Base-by-base conservation (phyloP, 345 rosid genomes). In the Eucalyptus microcorys region DNA sequence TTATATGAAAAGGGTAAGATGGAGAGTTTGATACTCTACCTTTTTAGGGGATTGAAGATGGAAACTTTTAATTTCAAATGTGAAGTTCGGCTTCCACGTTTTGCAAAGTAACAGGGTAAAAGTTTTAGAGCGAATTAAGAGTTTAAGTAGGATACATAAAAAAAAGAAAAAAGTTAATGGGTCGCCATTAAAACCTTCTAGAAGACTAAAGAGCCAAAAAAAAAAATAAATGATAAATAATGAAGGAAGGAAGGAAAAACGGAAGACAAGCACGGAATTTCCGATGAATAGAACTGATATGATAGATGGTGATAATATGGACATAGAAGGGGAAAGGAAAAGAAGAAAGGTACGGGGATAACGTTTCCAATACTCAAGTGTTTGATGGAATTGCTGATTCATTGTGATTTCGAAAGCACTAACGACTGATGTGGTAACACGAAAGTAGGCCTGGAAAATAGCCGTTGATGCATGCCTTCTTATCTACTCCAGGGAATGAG, bases 1-100 rank as follows among this genome's bases (percentile, higher is more conserved):
- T 52, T 52, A 52, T 1, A 2, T 7, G 26, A 21, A 0, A 3
- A 52, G 10, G 1, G 10, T 4, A 8, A 52, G 26, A 0, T 0
- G 1, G 5, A 1, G 5, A 7, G 26, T 21, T 52, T 52, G 55
- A 52, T 52, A 19, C 1, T 52, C 4, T 4, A 17, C 4, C 0
- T 52, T 52, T 52, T 52, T 7, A 52, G 10, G 26, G 10, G 1
- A 7, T 19, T 19, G 26, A 52, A 52, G 57, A 8, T 52, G 57
- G 1, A 2, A 7, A 52, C 2, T 52, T 52, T 52, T 19, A 52
- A 8, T 52, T 52, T 52, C 5, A 19, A 21, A 52, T 52, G 26
- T 52, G 10, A 2, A 3, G 26, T 52, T 52, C 2, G 4, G 2
- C 10, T 21, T 2, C 19, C 26, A 0, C 0, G 0, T 52, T 21